These are phyloP conservation scores for Haemoproteus tartakovskyi DNA, from an alignment of 169 alveolate species.

Conservation along the genomic window DNA sequence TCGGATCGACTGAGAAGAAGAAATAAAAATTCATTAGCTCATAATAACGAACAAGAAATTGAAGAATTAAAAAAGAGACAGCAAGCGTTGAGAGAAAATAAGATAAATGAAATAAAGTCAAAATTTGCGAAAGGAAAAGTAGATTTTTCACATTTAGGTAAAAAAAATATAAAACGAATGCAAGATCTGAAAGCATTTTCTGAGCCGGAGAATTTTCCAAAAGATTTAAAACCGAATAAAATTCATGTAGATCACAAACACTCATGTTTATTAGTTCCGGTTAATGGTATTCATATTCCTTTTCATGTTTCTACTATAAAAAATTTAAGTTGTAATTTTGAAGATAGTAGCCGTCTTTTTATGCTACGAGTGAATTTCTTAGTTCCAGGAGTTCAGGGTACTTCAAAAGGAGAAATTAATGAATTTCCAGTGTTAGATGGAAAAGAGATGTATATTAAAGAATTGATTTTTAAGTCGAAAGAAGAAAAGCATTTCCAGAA, in stretches of 20 bases:
- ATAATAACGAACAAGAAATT: conserved; percentile 71
- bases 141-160: conserved; percentile 76
- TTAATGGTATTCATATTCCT: conserved; percentile 85
- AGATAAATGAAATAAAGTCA: conserved; percentile 83
- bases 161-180: conserved; percentile 81
- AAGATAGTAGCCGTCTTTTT: conserved; percentile 82
- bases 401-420: conserved; percentile 78
- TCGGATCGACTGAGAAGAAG: conserved; percentile 75
- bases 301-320: conserved; percentile 88
- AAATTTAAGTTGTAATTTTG: conserved; percentile 87
- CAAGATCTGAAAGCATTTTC: conserved; percentile 83
- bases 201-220: conserved; percentile 81
- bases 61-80: conserved; percentile 78
- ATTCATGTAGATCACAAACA: conserved; percentile 83
- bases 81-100: conserved; percentile 79
- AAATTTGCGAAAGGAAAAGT: conserved; percentile 80
- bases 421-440: conserved; percentile 80
- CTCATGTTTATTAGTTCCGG: conserved; percentile 87
- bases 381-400: conserved; percentile 89
- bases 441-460: conserved; percentile 89
- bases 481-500: conserved; percentile 83
- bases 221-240: conserved; percentile 81
- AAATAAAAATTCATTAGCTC: conserved; percentile 68
- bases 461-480: conserved; percentile 88
- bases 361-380: conserved; percentile 90